phyloP scores from a whole-genome alignment of 371 early-diverging fungal genomes.

The Syncephalastrum monosporum region DNA sequence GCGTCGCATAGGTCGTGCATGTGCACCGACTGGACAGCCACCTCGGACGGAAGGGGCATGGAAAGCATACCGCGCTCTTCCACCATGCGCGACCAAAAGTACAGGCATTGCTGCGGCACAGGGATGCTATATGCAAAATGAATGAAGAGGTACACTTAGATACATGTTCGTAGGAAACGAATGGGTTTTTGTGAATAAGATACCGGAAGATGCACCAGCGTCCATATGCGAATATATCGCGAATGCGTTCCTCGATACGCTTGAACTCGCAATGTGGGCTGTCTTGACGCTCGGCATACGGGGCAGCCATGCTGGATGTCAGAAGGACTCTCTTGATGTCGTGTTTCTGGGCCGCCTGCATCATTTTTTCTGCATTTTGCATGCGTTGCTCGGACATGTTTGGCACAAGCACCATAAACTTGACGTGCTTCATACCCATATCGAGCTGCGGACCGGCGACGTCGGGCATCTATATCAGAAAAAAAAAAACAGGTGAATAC shows the following conservation, averaged over 20 bases:
- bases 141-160: too few relatives aligned
- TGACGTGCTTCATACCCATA: conserved; percentile 10
- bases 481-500: too few relatives aligned
- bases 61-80: conserved; percentile 9
- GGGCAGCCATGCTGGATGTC: background rate
- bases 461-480: too few relatives aligned
- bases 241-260: conserved; percentile 11
- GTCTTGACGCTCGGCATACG: background rate
- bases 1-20: conserved; percentile 18
- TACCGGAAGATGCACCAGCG: conserved; percentile 19
- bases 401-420: conserved; percentile 9
- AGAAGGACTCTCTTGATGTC: conserved; percentile 11
- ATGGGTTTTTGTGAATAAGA: background rate
- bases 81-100: conserved; percentile 17
- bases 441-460: too few relatives aligned
- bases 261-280: conserved; percentile 4
- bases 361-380: background rate
- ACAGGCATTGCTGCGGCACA: conserved; percentile 9
- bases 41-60: conserved; percentile 12
- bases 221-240: conserved; percentile 10
- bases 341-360: background rate
- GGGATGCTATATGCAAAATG: background rate
- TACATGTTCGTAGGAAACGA: background rate
- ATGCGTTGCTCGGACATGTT: conserved; percentile 3
- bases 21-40: conserved; percentile 4